Conservation (phyloP, 192 early-diverging fungal genomes). For the Chytriomyces sp. region DNA sequence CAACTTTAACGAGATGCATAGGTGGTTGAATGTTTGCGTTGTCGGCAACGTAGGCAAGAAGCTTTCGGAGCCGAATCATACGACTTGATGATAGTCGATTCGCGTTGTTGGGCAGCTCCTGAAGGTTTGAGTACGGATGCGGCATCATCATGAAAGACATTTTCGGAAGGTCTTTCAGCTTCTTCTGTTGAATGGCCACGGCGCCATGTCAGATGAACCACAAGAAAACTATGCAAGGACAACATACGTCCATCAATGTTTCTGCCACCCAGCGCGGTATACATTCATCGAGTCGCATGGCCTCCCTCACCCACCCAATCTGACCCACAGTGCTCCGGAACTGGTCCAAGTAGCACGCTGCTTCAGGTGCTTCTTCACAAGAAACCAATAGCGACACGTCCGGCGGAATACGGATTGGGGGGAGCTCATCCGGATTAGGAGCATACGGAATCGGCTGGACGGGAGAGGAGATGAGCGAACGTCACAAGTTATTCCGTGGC, state of each 20-base stretch:
- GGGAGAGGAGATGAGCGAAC: neutral
- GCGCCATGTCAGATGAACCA: neutral
- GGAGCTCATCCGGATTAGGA: slow-evolving; percentile 62
- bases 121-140: slow-evolving; percentile 55
- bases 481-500: neutral
- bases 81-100: slow-evolving; percentile 81
- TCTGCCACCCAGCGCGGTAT: slow-evolving; percentile 87
- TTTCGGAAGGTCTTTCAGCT: slow-evolving; percentile 77
- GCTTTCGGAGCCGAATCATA: slow-evolving; percentile 85
- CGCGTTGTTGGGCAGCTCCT: slow-evolving; percentile 51
- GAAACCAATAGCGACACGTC: slow-evolving; percentile 72
- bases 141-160: slow-evolving; percentile 81
- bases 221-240: neutral
- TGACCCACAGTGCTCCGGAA: slow-evolving; percentile 67
- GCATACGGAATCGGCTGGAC: slow-evolving; percentile 7
- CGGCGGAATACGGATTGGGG: slow-evolving; percentile 63
- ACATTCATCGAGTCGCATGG: slow-evolving; percentile 58
- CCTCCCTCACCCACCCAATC: slow-evolving; percentile 36
- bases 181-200: slow-evolving; percentile 32
- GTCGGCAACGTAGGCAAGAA: slow-evolving; percentile 82
- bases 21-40: slow-evolving; percentile 44
- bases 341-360: slow-evolving; percentile 68
- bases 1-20: slow-evolving; percentile 19
- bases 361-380: slow-evolving; percentile 72
- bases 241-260: slow-evolving; percentile 63